Percentiles rank a stretch among this genome's conserved stretches.
Evolutionary conservation across 169 alveolate species (phyloP).

Genomic region (Eimeria mitis): DNA sequence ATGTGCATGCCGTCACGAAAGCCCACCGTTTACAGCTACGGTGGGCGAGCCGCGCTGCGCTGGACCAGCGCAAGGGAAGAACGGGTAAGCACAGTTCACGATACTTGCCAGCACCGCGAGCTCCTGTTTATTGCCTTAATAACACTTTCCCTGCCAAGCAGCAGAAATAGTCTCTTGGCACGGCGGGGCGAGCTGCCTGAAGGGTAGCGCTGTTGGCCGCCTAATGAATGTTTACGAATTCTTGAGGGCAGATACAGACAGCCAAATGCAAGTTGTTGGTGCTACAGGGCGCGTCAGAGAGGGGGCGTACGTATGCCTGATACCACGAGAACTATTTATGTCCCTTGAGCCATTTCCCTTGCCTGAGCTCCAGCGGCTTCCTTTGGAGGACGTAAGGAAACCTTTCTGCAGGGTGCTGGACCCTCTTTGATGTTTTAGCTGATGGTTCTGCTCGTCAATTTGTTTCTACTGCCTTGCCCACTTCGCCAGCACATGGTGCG

Average conservation of each 20-base stretch:
- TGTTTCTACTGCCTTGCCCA: neutral
- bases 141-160: neutral
- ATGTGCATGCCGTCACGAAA: constrained; percentile 6
- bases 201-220: neutral
- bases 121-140: neutral
- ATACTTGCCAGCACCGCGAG: neutral
- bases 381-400: constrained; percentile 44
- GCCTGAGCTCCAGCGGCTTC: constrained; percentile 69
- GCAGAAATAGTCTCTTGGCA: neutral
- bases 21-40: constrained; percentile 41
- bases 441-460: neutral
- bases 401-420: neutral
- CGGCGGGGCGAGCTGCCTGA: neutral
- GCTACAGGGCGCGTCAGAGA: constrained; percentile 67
- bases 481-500: neutral
- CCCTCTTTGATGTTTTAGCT: too few species aligned
- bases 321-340: constrained; percentile 22
- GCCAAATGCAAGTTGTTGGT: neutral
- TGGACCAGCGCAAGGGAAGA: constrained; percentile 52
- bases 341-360: constrained; percentile 31
- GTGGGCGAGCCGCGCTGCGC: constrained; percentile 60
- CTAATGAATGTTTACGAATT: neutral
- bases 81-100: constrained; percentile 4
- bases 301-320: constrained; percentile 43
- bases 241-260: neutral